A percentile compares a stretch with the other conserved stretches of the same genome.
Conservation (phyloP, 1,284 basidiomycete species). For the Trametes polyzona region DNA sequence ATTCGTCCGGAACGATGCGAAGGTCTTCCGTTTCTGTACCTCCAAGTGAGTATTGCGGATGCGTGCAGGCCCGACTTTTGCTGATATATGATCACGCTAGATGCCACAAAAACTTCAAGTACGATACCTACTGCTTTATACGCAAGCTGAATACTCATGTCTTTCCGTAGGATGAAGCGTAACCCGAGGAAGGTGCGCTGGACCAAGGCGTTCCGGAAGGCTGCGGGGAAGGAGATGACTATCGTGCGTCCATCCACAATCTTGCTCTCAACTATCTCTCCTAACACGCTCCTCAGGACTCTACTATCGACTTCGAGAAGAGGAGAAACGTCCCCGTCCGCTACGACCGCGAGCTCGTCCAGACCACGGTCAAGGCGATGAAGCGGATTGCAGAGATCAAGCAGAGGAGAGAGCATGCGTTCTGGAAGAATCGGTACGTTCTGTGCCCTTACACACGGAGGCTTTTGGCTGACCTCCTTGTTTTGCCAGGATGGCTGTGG, state of each 20-base stretch:
- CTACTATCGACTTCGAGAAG: slow-evolving; percentile 99
- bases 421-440: slow-evolving; percentile 90
- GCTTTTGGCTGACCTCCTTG: not conserved
- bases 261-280: not conserved
- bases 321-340: slow-evolving; percentile 97
- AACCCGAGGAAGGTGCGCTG: slow-evolving; percentile 99
- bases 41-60: slow-evolving; percentile 73
- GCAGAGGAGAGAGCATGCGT: slow-evolving; percentile 89
- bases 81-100: slow-evolving; percentile 42
- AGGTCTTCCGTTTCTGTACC: slow-evolving; percentile 95
- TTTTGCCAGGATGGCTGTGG: slow-evolving; percentile 74
- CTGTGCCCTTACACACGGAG: slow-evolving; percentile 5
- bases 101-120: slow-evolving; percentile 99
- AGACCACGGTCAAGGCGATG: slow-evolving; percentile 97
- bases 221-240: slow-evolving; percentile 99
- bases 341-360: slow-evolving; percentile 94
- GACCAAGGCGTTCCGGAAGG: slow-evolving; percentile 99
- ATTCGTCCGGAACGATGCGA: slow-evolving; percentile 96
- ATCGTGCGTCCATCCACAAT: slow-evolving; percentile 62
- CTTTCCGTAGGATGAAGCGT: slow-evolving; percentile 87
- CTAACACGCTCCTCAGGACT: slow-evolving; percentile 64
- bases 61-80: not conserved
- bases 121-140: not conserved
- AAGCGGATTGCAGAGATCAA: slow-evolving; percentile 95
- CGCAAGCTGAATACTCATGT: not conserved